A percentile compares a stretch with the other conserved stretches of the same genome.
Conservation (phyloP, 2,329 filamentous ascomycete species). For the Neofusicoccum umdonicola region DNA sequence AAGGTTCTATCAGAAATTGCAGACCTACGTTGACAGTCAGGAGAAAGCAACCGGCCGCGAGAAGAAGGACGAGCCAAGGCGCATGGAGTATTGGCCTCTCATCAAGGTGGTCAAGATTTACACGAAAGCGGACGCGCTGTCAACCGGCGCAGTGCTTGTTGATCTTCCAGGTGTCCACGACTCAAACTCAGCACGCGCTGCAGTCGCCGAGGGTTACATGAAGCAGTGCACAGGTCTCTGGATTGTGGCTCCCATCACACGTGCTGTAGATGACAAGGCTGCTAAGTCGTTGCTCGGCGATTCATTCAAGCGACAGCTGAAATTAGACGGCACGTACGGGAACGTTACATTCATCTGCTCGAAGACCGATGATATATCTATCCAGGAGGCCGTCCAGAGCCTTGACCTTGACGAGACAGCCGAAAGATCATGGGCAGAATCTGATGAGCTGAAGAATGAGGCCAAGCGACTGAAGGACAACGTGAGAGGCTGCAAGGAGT, state of each 20-base stretch:
- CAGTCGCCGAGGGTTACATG: conserved; percentile 59
- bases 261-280: conserved; percentile 60
- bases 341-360: conserved; percentile 61
- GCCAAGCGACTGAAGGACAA: conserved; percentile 23
- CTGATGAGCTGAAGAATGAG: conserved; percentile 28
- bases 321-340: conserved; percentile 56
- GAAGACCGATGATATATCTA: conserved; percentile 61
- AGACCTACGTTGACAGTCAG: conserved; percentile 56
- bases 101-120: conserved; percentile 56
- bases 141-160: conserved; percentile 56
- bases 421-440: conserved; percentile 23
- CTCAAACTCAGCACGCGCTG: conserved; percentile 58
- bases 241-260: conserved; percentile 62
- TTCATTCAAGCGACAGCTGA: conserved; percentile 58
- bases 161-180: conserved; percentile 61
- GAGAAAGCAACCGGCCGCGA: conserved; percentile 42
- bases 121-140: conserved; percentile 49
- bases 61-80: conserved; percentile 25
- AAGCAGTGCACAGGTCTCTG: conserved; percentile 60
- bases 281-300: conserved; percentile 57
- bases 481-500: conserved; percentile 31
- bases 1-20: conserved; percentile 48
- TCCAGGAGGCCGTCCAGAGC: conserved; percentile 43
- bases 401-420: conserved; percentile 37
- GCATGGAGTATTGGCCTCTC: conserved; percentile 50